Percentiles rank a stretch among this genome's conserved stretches.
Evolutionary conservation across 306 rosid genomes (phyloP).

Genomic region (Medicago truncatula): DNA sequence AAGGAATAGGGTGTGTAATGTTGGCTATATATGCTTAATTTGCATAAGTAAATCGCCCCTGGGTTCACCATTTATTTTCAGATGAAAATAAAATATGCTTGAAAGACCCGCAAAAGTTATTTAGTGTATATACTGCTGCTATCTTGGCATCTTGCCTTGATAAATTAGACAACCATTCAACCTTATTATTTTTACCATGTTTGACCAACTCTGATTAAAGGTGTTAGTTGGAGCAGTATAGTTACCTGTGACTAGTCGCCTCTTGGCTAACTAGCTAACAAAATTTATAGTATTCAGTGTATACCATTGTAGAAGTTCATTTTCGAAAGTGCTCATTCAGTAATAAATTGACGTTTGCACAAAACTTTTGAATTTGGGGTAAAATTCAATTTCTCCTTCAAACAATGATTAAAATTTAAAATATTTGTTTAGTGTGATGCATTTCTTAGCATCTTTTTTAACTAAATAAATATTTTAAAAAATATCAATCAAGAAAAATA

Average conservation of each 20-base stretch:
- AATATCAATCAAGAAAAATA: background rate
- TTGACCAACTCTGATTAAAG: background rate
- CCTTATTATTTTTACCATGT: background rate
- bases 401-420: background rate
- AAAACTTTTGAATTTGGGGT: background rate
- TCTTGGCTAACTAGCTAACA: background rate
- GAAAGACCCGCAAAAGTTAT: background rate
- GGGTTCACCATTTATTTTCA: background rate
- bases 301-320: background rate
- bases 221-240: background rate
- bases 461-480: background rate
- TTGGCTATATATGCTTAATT: background rate
- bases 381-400: background rate
- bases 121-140: background rate
- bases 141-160: background rate
- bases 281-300: background rate
- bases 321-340: background rate
- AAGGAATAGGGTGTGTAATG: background rate
- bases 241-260: background rate
- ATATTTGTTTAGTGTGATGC: background rate
- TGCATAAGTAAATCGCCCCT: background rate
- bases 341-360: background rate
- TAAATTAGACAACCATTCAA: background rate
- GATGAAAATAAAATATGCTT: background rate
- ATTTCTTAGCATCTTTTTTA: background rate